Conservation (phyloP, 83 land plant species). For the Diphasiastrum complanatum region DNA sequence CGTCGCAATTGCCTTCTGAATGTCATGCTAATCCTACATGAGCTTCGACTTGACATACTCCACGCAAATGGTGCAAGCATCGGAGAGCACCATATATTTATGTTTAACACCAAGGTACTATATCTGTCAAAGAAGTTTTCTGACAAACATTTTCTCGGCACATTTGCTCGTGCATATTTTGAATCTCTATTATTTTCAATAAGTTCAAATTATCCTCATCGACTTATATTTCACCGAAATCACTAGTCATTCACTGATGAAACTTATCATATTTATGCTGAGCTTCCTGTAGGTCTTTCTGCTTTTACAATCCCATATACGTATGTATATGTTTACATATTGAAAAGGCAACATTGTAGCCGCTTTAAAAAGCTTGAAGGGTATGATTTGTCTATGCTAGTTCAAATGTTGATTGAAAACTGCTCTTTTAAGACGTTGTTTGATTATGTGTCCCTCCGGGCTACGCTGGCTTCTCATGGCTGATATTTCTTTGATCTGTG, state of each 20-base stretch:
- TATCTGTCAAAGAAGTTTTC: no score
- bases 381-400: slow-evolving; percentile 51
- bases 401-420: no score
- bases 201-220: no score
- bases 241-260: no score
- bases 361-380: slow-evolving; percentile 55
- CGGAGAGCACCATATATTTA: slow-evolving; percentile 64
- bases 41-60: slow-evolving; percentile 62
- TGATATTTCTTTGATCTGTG: neutral
- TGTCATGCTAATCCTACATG: slow-evolving; percentile 51
- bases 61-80: slow-evolving; percentile 70
- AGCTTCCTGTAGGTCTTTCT: no score
- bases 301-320: no score
- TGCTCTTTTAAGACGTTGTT: no score
- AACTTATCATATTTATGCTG: no score
- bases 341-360: no score
- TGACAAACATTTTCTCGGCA: neutral
- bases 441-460: neutral
- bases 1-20: slow-evolving; percentile 39
- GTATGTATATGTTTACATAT: no score
- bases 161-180: neutral
- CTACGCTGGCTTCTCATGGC: neutral
- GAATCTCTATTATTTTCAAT: neutral
- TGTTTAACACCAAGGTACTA: slow-evolving; percentile 72
- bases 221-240: no score